phyloP scores from a whole-genome alignment of 2,329 filamentous ascomycete species.

The Epichloe bromicola region DNA sequence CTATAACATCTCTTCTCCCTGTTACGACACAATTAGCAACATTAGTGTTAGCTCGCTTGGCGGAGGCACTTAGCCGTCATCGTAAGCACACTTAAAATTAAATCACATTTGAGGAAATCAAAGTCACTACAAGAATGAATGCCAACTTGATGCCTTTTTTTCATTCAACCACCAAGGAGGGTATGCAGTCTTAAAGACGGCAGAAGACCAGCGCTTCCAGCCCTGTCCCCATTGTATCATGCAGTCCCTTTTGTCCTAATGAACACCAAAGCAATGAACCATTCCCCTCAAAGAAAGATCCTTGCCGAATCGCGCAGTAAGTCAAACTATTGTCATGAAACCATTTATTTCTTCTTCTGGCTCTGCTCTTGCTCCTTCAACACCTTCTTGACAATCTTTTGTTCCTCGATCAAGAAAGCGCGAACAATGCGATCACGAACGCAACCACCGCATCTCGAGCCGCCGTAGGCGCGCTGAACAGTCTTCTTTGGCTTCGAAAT shows the following conservation, averaged over 20 bases:
- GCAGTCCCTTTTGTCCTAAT: constrained; percentile 36
- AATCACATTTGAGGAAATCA: background rate
- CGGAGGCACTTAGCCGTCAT: background rate
- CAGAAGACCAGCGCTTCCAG: constrained; percentile 29
- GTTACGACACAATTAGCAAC: background rate
- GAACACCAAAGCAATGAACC: constrained; percentile 43
- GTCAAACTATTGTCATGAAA: constrained; percentile 16
- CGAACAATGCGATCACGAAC: constrained; percentile 96
- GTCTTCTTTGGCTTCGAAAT: constrained; percentile 99
- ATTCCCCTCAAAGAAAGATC: constrained; percentile 21
- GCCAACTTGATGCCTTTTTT: constrained; percentile 26
- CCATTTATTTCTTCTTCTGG: constrained; percentile 56
- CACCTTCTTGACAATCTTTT: constrained; percentile 99
- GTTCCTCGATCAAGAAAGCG: constrained; percentile 99
- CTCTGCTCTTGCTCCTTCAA: constrained; percentile 90
- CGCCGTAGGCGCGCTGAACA: constrained; percentile 95
- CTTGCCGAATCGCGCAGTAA: constrained; percentile 23
- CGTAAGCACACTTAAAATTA: background rate
- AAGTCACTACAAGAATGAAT: constrained; percentile 7
- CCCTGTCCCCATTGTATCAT: constrained; percentile 29
- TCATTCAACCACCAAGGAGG: constrained; percentile 34
- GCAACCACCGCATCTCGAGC: constrained; percentile 96
- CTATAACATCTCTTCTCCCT: too few relatives aligned
- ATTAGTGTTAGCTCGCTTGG: background rate
- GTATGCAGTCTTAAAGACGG: constrained; percentile 30